Evolutionary conservation across 768 basidiomycete species (phyloP), one percentile per base, ranked within the genome.

Genomic region (Paxillus rubicundulus): DNA sequence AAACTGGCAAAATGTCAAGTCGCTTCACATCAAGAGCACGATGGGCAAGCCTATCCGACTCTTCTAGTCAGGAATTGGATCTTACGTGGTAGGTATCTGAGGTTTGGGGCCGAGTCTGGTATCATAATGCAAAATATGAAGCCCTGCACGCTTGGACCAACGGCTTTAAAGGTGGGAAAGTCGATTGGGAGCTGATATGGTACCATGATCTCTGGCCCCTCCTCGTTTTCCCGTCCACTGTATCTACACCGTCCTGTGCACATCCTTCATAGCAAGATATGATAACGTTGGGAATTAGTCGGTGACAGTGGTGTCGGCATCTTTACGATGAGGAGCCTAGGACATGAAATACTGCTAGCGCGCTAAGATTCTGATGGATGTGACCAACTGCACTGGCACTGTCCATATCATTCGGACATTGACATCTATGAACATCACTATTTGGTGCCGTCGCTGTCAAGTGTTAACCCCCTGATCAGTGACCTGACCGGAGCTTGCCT

Each of bases 1-100:
- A 84, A 91, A 96, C 79, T 92, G 94, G 94, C 97, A 98, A 75
- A 99, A 98, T 77, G 88, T 98, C 79, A 94, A 93, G 79, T 96
- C 93, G 48, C 80, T 98, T 59, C 93, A 98, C 82, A 86, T 99
- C 81, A 99, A 99, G 82, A 85, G 86, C 66, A 94, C 96, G 68
- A 99, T 98, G 97, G 96, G 96, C 81, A 97, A 96, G 77, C 92
- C 95, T 55, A 76, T 95, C 65, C 92, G 96, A 54, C 79, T 98
- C 59, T 98, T 87, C 87, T 98, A 48, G 47, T 28, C 10, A 41
- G 16, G 55, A 30, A 53, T 47, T 45, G 50, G 61, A 44, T 55
- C 40, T 18, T 10, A 55, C 43, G 56, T 52, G 49, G 54, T 57
- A 54, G 56, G 54, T 54, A 9, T 47, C 27, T 46, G 60, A 41